Conservation (phyloP, 2,329 filamentous ascomycete species). For the Chalara sp. region DNA sequence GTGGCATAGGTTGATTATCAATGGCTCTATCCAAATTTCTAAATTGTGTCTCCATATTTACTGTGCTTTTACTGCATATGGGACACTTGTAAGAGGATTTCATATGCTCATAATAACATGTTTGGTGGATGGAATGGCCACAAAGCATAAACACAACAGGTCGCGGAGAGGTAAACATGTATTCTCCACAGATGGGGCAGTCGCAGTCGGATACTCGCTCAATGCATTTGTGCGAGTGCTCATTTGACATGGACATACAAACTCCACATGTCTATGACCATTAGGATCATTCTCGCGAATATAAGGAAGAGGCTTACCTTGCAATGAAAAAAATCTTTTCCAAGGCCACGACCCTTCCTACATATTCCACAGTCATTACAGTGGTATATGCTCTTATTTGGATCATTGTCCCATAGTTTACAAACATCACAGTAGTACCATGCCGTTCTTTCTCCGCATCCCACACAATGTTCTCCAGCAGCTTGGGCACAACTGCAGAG, state of each 20-base stretch:
- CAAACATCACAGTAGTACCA: constrained; percentile 92
- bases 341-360: constrained; percentile 79
- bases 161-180: constrained; percentile 86
- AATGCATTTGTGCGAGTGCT: constrained; percentile 84
- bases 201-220: constrained; percentile 92
- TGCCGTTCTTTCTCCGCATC: constrained; percentile 71
- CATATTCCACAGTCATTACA: constrained; percentile 96
- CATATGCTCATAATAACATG: constrained; percentile 84
- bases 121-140: constrained; percentile 90
- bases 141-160: constrained; percentile 92
- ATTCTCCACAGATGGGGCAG: constrained; percentile 94
- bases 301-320: constrained; percentile 52
- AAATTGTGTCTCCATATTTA: constrained; percentile 96
- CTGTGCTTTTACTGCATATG: constrained; percentile 92
- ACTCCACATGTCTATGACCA: constrained; percentile 70
- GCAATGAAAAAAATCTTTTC: constrained; percentile 98
- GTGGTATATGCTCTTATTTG: constrained; percentile 88
- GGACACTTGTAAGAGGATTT: constrained; percentile 90
- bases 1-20: constrained; percentile 83
- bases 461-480: constrained; percentile 69
- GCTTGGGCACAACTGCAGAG: constrained; percentile 79
- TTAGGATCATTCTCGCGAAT: no score
- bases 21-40: constrained; percentile 85
- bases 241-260: constrained; percentile 84
- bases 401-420: constrained; percentile 95